Percentiles rank a stretch among this genome's conserved stretches.
Evolutionary conservation across 1,139 yeast genomes (phyloP).

Genomic region (Wickerhamomyces sp.): DNA sequence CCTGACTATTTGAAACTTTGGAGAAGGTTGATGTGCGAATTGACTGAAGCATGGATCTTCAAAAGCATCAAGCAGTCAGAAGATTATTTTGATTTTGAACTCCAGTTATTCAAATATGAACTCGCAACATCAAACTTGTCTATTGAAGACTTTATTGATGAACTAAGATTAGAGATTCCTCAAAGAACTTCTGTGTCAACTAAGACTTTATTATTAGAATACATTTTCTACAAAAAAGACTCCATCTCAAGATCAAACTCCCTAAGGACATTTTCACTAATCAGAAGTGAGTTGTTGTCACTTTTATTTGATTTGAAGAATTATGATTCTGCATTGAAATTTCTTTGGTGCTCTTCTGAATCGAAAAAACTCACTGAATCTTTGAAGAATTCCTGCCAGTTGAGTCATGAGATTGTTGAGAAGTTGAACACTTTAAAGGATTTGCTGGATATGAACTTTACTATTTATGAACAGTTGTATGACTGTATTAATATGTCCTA

Average conservation of each 20-base stretch:
- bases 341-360: neutral
- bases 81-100: slow-evolving; percentile 6
- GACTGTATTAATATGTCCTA: no score
- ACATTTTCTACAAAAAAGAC: neutral
- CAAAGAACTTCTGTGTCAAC: neutral
- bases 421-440: neutral
- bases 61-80: slow-evolving; percentile 1
- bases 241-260: neutral
- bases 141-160: slow-evolving; percentile 5
- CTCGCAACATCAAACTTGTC: slow-evolving; percentile 3
- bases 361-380: neutral
- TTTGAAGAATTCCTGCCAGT: slow-evolving; percentile 37
- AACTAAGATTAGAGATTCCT: slow-evolving; percentile 3
- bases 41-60: slow-evolving; percentile 3
- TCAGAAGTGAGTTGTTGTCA: neutral
- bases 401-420: slow-evolving; percentile 30
- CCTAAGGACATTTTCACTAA: slow-evolving; percentile 1
- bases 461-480: neutral
- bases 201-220: slow-evolving; percentile 1
- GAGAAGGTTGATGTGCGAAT: slow-evolving; percentile 9
- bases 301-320: neutral
- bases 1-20: slow-evolving; percentile 7
- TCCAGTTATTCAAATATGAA: slow-evolving; percentile 3
- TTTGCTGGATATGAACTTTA: neutral
- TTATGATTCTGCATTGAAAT: neutral